phyloP scores from a whole-genome alignment of 2,329 filamentous ascomycete genomes.

The Zarea fungicola region DNA sequence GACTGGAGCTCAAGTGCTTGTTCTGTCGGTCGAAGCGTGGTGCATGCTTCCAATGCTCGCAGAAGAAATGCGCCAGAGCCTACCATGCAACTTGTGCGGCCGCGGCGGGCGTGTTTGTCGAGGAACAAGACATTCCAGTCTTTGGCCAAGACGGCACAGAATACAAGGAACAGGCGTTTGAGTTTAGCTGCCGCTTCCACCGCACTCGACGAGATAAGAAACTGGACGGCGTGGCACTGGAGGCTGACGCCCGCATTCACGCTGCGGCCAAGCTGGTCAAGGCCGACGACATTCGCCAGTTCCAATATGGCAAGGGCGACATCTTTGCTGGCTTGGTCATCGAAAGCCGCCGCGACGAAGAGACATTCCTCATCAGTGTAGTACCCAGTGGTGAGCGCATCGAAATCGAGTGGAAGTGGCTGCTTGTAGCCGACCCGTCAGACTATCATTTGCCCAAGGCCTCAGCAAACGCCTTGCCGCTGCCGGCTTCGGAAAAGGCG shows the following conservation, averaged over 20 bases:
- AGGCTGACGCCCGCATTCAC: slow-evolving; percentile 63
- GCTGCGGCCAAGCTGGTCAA: slow-evolving; percentile 64
- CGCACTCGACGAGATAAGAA: slow-evolving; percentile 80
- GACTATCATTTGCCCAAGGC: slow-evolving; percentile 71
- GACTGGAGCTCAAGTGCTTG: slow-evolving; percentile 86
- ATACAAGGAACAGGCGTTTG: slow-evolving; percentile 86
- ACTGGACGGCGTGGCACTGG: slow-evolving; percentile 61
- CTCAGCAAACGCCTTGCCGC: slow-evolving; percentile 64
- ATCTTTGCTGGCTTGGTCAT: slow-evolving; percentile 87
- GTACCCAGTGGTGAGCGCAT: slow-evolving; percentile 73
- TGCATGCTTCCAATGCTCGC: slow-evolving; percentile 95
- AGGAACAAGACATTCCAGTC: slow-evolving; percentile 78
- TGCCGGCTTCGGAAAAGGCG: slow-evolving; percentile 59
- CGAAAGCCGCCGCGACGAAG: slow-evolving; percentile 73
- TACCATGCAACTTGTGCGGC: slow-evolving; percentile 96
- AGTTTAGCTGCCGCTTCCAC: slow-evolving; percentile 93
- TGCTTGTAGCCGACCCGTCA: slow-evolving; percentile 65
- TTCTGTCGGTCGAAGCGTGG: slow-evolving; percentile 92
- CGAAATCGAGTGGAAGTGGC: slow-evolving; percentile 81
- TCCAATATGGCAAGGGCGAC: slow-evolving; percentile 77
- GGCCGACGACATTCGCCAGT: slow-evolving; percentile 73
- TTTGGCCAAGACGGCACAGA: slow-evolving; percentile 87
- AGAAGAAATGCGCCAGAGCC: slow-evolving; percentile 86
- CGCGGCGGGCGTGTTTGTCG: slow-evolving; percentile 85
- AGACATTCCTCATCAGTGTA: slow-evolving; percentile 72